Conservation (phyloP, 176 grass and related monocot genomes). For the Musa itinerans region DNA sequence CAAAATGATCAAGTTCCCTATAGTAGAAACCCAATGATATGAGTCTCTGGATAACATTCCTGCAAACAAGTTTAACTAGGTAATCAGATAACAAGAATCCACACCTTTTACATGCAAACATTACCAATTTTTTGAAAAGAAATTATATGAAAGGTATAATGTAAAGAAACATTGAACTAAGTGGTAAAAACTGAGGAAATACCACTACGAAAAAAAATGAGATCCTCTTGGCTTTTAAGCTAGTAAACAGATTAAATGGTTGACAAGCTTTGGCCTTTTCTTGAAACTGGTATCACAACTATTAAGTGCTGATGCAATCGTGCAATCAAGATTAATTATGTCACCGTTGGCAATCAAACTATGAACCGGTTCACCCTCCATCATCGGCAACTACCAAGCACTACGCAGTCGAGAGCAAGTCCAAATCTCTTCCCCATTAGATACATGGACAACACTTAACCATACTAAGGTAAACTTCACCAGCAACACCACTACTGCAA, state of each 20-base stretch:
- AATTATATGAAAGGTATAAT: background rate
- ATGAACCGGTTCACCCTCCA: no score
- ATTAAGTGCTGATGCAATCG: no score
- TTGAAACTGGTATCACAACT: no score
- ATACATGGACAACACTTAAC: background rate
- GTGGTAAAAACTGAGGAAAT: no score
- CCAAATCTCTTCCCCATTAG: no score
- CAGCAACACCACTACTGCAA: background rate
- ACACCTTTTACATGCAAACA: background rate
- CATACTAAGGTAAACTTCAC: background rate
- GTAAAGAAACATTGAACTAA: background rate
- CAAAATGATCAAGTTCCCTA: constrained; percentile 78
- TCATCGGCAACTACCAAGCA: no score
- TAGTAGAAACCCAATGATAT: constrained; percentile 84
- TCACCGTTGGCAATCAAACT: no score
- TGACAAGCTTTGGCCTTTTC: no score
- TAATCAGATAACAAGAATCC: constrained; percentile 5
- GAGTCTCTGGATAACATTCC: constrained; percentile 81
- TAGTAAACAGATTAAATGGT: no score
- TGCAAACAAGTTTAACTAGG: constrained; percentile 20
- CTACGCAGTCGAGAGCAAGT: no score
- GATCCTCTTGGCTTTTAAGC: background rate
- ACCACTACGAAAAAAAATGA: background rate
- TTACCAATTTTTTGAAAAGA: background rate
- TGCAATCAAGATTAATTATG: no score